Base-by-base conservation (phyloP, 2,329 filamentous ascomycete genomes). In the Lachnellula arida region DNA sequence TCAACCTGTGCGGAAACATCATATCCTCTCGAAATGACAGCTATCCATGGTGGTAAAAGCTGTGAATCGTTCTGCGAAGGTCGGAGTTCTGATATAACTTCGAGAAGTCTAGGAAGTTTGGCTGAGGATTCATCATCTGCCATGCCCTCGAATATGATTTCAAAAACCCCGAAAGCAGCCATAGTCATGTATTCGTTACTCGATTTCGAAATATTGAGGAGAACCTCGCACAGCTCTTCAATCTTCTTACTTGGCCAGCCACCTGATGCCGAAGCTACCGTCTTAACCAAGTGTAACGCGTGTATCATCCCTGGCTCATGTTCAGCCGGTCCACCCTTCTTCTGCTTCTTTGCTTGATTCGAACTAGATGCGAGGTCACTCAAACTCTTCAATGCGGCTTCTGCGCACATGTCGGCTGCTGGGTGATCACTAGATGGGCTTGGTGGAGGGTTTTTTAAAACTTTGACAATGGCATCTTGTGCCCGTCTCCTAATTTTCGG, bases 191-290 rank as follows among this genome's bases (percentile, higher is more conserved):
- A 96, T 70, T 97, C 92, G 71, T 95, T 97, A 71, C 85, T 94
- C 8, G 89, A 92, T 68, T 87, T 87, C 32, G 93, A 93, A 59
- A 97, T 96, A 63, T 86, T 85, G 63, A 99, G 82, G 56, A 99
- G 76, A 53, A 96, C 76, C 72, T 97, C 92, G 72, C 92, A 97
- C 35, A 99, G 77, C 2, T 87, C 79, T 74, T 99, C 94, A 53
- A 97, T 96, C 75, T 96, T 96, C 76, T 88, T 91, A 76, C 88
- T 96, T 0, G 94, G 94, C 94, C 94, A 99, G 50, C 94, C 94
- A 42, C 91, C 89, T 56, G 91, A 93, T 5, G 90, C 91, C 3
- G 82, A 80, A 0, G 94, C 91, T 58, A 99, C 84, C 0, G 89
- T 89, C 78, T 96, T 97, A 62, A 96, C 87, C 54, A 99, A 78